Evolutionary conservation across 2,329 filamentous ascomycete species (phyloP), one percentile per base, ranked within the genome.

Genomic region (Penicillium sp.): DNA sequence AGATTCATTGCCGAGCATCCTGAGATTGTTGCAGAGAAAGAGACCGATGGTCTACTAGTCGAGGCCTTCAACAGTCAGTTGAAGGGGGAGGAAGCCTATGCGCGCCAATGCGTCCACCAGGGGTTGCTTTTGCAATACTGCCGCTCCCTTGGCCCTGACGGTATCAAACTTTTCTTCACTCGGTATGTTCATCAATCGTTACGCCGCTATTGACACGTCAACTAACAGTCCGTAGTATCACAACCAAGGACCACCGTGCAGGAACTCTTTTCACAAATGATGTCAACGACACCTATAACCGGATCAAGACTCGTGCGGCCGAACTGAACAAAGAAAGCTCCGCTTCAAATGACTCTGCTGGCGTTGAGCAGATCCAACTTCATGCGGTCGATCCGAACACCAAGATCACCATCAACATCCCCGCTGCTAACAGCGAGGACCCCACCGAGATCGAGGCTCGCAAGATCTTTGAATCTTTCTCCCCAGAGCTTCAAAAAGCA

Each of bases 301-400:
- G 85, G 46, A 97, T 98, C 68, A 83, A 83, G 61, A 83, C 77
- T 26, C 83, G 93, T 41, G 83, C 86, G 1, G 77, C 79, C 5
- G 88, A 94, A 68, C 85, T 95, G 54, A 76, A 75, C 36, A 80
- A 80, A 53, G 77, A 85, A 58, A 70, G 75, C 49, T 72, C 76
- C 39, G 76, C 73, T 5, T 75, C 75, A 18, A 67, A 70, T 39
- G 74, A 74, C 6, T 71, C 71, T 2, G 81, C 77, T 25, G 88
- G 85, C 18, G 86, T 95, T 8, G 93, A 98, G 73, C 91, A 96
- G 70, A 98, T 98, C 58, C 94, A 98, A 71, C 79, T 98, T 40
- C 93, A 98, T 66, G 91, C 93, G 11, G 90, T 98, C 9, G 90
- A 96, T 67, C 91, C 91, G 0, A 86, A 86, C 41, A 96, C 91